Base-by-base conservation (phyloP, 1,284 basidiomycete genomes). In the Ceraceosorus guamensis region DNA sequence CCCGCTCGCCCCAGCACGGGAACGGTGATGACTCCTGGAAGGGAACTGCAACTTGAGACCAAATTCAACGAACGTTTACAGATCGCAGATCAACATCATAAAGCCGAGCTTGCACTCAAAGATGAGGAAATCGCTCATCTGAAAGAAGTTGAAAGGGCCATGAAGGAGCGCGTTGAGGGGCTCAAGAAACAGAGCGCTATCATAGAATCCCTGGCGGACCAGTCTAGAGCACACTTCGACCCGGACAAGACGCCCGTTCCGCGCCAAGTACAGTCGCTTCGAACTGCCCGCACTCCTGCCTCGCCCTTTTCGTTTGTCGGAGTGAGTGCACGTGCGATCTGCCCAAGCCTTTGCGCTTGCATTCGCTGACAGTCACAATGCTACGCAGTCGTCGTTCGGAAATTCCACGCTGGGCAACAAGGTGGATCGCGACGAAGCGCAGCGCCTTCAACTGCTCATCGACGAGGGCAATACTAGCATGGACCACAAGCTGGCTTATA, bases 361-460 rank as follows among this genome's bases (percentile, higher is more conserved):
- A 24, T 24, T 24, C 24, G 24, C 24, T 24, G 24, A 24, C 24
- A 24, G 24, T 24, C 24, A 24, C 24, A 24, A 24, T 24, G 24
- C 24, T 24, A 16, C 16, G 39, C 39, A 41, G 39, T 16, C 16
- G 41, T 33, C 50, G 16, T 48, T 65, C 60, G 63, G 63, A 47
- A 62, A 70, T 16, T 66, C 68, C 24, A 68, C 64, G n/a, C 56
- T 70, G 11, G 66, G 63, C 6, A 63, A 62, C 11, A 56, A 53
- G 10, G 56, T 53, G 3, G 62, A 66, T 7, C 55, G 61, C 6
- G 60, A 65, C 46, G 55, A 57, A 14, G 62, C 67, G 33, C 49
- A 60, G 0, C 59, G 63, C 49, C 62, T 70, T 18, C 56, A 66
- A 56, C 51, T 54, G 13, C 63, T 60, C 5, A 59, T 70, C 10